A percentile compares a stretch with the other conserved stretches of the same genome.
Conservation (phyloP, 129 eudicot species). For the Centaurea solstitialis region DNA sequence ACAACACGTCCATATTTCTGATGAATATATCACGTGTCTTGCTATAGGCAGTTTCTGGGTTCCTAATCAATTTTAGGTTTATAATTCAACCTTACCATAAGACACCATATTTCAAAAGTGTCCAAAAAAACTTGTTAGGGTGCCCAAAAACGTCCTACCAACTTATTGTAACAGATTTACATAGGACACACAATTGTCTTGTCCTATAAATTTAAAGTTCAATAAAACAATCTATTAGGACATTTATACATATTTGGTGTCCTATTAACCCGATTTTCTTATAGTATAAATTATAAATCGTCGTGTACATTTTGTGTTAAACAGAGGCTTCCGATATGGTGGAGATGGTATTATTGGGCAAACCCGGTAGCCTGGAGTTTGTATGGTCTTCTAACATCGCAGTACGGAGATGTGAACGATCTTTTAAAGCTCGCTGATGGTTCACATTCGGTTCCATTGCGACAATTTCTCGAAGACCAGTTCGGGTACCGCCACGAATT, state of each 20-base stretch:
- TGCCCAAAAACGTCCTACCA: too few relatives aligned
- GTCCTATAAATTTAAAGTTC: neutral
- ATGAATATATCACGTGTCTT: too few relatives aligned
- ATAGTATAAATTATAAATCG: neutral
- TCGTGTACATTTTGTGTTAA: neutral
- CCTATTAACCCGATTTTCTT: neutral
- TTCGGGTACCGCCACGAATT: slow-evolving; percentile 74
- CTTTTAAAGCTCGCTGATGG: slow-evolving; percentile 69
- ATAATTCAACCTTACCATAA: too few relatives aligned
- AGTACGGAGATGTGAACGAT: slow-evolving; percentile 68
- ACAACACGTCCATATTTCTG: too few relatives aligned
- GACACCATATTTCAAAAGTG: neutral
- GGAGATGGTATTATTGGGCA: slow-evolving; percentile 98
- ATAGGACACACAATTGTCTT: neutral
- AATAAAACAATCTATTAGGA: neutral
- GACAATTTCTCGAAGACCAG: slow-evolving; percentile 55
- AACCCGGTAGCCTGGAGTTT: slow-evolving; percentile 95
- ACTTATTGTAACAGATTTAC: neutral
- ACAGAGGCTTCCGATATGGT: slow-evolving; percentile 87
- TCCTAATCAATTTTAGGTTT: neutral
- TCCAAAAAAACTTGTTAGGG: neutral
- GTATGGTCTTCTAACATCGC: slow-evolving; percentile 86
- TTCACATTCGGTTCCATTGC: slow-evolving; percentile 43
- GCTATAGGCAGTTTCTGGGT: neutral
- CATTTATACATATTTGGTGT: too few relatives aligned